These are phyloP conservation scores for Naganishia onofrii DNA, from an alignment of 768 basidiomycete species.

Conservation along the genomic window DNA sequence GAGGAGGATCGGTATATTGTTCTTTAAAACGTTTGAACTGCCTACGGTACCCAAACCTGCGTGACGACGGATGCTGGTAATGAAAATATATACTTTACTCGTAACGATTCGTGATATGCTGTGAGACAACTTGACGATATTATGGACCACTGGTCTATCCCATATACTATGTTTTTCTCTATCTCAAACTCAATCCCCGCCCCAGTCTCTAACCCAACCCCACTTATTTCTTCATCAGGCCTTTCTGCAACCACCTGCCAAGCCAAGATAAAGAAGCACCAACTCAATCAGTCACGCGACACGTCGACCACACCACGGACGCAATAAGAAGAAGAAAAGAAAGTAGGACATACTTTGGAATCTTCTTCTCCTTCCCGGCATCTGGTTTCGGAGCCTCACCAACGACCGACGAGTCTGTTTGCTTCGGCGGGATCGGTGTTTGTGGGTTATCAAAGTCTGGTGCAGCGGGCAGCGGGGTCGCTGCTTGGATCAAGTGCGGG, in stretches of 20 bases:
- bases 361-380: constrained; percentile 45
- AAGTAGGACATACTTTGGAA: constrained; percentile 51
- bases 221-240: constrained; percentile 29
- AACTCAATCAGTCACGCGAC: too few species aligned
- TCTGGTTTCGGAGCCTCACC: constrained; percentile 14
- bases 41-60: too few species aligned
- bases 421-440: constrained; percentile 21
- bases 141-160: not conserved
- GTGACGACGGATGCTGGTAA: too few species aligned
- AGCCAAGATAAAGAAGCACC: not conserved
- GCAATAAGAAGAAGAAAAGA: too few species aligned
- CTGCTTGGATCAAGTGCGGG: constrained; percentile 40
- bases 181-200: too few species aligned
- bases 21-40: too few species aligned
- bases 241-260: constrained; percentile 35
- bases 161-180: not conserved
- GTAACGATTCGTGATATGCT: not conserved
- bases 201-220: not conserved
- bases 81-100: too few species aligned
- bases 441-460: constrained; percentile 3
- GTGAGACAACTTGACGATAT: not conserved
- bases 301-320: too few species aligned
- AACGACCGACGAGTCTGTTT: not conserved
- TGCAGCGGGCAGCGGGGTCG: constrained; percentile 42
- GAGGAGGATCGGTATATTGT: too few species aligned